Conservation (phyloP, 352 stramenopile species). For the Phytopythium boreale region DNA sequence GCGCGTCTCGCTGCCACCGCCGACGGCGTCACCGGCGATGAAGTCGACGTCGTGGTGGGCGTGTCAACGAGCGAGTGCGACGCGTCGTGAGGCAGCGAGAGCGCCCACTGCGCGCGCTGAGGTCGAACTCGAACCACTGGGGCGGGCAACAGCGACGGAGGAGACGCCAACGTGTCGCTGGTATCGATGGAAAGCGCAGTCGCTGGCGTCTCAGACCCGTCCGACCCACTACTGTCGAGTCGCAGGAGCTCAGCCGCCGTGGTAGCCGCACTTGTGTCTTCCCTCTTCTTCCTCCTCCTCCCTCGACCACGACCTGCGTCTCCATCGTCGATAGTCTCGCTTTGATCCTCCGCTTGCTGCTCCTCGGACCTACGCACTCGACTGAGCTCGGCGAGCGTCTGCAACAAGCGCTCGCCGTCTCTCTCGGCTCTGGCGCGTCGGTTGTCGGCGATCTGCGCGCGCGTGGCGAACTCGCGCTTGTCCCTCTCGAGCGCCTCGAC, state of each 20-base stretch:
- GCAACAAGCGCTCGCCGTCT: conserved; percentile 20
- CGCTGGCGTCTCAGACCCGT: background rate
- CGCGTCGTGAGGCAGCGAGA: background rate
- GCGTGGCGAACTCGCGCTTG: conserved; percentile 20
- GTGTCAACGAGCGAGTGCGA: background rate
- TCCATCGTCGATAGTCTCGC: background rate
- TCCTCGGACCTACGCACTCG: background rate
- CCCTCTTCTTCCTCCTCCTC: background rate
- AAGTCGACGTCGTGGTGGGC: background rate
- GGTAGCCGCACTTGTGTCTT: background rate
- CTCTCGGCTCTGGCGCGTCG: conserved; percentile 19
- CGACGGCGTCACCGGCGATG: background rate
- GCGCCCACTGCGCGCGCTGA: background rate
- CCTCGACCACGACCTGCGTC: conserved; percentile 2
- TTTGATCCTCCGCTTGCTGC: conserved; percentile 10
- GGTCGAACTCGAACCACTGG: background rate
- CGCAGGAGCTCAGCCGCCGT: background rate
- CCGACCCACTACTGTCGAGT: background rate
- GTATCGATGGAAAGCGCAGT: background rate
- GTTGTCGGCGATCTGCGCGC: conserved; percentile 35
- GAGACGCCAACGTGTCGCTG: background rate
- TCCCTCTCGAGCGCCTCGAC: conserved; percentile 18
- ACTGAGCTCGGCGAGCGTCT: conserved; percentile 20
- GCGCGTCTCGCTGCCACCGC: background rate
- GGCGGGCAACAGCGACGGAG: background rate